Percentiles rank a stretch among this genome's conserved stretches.
These are phyloP conservation scores for Monosporascus sp. DNA, from an alignment of 2,329 filamentous ascomycete genomes.

Conservation along the genomic window DNA sequence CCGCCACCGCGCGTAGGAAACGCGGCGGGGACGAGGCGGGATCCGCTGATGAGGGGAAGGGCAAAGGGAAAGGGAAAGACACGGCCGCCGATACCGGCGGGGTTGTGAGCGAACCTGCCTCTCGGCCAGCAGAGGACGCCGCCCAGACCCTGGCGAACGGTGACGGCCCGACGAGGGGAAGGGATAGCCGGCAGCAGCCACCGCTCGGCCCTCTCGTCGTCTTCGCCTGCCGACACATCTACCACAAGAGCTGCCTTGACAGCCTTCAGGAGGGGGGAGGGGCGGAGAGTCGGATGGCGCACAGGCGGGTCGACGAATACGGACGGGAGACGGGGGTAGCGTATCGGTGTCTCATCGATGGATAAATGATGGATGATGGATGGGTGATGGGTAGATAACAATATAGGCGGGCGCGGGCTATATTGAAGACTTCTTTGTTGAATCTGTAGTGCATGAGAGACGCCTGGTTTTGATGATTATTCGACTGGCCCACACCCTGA, in stretches of 20 bases:
- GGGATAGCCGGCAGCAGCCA: constrained; percentile 28
- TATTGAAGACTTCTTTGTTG: no score
- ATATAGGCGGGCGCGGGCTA: no score
- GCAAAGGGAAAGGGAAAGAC: constrained; percentile 51
- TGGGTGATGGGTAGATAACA: no score
- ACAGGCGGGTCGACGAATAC: constrained; percentile 38
- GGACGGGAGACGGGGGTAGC: constrained; percentile 41
- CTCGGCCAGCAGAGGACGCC: neutral
- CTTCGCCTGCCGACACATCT: constrained; percentile 65
- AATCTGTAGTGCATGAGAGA: no score
- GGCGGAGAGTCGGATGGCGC: constrained; percentile 34
- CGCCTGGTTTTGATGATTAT: no score
- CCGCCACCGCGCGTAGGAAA: constrained; percentile 25
- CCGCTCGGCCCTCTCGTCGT: constrained; percentile 61
- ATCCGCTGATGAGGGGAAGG: constrained; percentile 27
- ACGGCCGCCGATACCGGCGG: constrained; percentile 26
- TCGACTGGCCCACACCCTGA: no score
- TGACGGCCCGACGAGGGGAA: constrained; percentile 37
- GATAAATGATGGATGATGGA: constrained; percentile 24
- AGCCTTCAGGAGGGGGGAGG: constrained; percentile 39
- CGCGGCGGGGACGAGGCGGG: constrained; percentile 21
- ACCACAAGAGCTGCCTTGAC: constrained; percentile 65
- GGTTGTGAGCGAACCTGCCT: neutral
- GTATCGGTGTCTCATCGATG: constrained; percentile 55
- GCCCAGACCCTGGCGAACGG: constrained; percentile 3